A percentile compares a stretch with the other conserved stretches of the same genome.
Conservation (phyloP, 768 basidiomycete genomes). For the Suillus decipiens region DNA sequence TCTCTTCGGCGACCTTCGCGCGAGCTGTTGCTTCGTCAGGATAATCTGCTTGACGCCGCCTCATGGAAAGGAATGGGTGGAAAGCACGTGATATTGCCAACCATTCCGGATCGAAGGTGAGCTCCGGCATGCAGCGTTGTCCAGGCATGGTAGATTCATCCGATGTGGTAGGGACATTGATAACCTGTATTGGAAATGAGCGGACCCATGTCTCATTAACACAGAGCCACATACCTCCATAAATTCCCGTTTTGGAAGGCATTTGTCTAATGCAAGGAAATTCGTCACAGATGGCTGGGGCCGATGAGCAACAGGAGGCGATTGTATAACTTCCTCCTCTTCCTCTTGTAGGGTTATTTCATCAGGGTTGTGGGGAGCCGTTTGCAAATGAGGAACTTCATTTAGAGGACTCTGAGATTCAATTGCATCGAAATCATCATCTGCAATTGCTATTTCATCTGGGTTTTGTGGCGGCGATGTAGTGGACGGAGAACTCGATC, state of each 20-base stretch:
- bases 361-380: constrained; percentile 45
- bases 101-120: constrained; percentile 90
- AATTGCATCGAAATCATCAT: constrained; percentile 30
- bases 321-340: constrained; percentile 43
- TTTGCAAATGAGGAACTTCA: constrained; percentile 31
- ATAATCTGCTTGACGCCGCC: constrained; percentile 50
- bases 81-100: constrained; percentile 90
- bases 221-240: constrained; percentile 59
- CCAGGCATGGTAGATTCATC: constrained; percentile 13
- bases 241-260: constrained; percentile 72
- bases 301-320: constrained; percentile 26
- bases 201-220: background rate
- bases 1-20: constrained; percentile 56
- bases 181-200: constrained; percentile 47
- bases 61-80: constrained; percentile 70
- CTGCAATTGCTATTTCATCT: constrained; percentile 42
- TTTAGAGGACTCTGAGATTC: constrained; percentile 9
- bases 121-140: constrained; percentile 27
- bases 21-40: constrained; percentile 56
- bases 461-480: constrained; percentile 26
- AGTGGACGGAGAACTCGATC: constrained; percentile 2
- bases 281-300: constrained; percentile 48
- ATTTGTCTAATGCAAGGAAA: constrained; percentile 93
- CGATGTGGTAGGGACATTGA: constrained; percentile 54
- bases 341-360: constrained; percentile 52